Conservation (phyloP, 2,329 filamentous ascomycete genomes). For the Penicillium sp. region DNA sequence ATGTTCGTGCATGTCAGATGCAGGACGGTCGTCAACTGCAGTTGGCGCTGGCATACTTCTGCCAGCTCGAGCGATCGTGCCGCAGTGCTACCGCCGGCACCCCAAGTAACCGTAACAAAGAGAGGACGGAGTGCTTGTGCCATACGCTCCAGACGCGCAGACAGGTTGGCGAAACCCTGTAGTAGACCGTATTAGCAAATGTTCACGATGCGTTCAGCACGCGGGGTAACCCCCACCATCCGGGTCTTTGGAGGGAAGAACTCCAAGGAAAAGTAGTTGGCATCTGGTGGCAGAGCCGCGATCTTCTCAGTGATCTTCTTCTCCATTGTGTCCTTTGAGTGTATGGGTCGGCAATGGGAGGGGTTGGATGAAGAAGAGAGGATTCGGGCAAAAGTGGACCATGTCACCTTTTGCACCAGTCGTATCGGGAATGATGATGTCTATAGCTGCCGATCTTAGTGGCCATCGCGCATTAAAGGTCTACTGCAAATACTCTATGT, state of each 20-base stretch:
- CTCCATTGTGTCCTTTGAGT: constrained; percentile 57
- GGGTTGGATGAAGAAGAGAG: constrained; percentile 20
- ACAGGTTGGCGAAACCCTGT: constrained; percentile 85
- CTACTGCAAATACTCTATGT: neutral
- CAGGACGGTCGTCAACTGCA: constrained; percentile 89
- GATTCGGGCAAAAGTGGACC: constrained; percentile 27
- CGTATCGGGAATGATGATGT: constrained; percentile 23
- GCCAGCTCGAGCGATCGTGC: constrained; percentile 90
- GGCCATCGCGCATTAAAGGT: constrained; percentile 14
- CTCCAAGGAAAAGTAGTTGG: constrained; percentile 91
- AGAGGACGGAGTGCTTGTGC: constrained; percentile 83
- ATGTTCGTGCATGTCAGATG: constrained; percentile 98
- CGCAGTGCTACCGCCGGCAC: constrained; percentile 88
- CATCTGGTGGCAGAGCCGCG: constrained; percentile 76
- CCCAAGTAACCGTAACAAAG: constrained; percentile 98
- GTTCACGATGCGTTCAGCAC: constrained; percentile 11
- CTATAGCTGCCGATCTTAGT: constrained; percentile 18
- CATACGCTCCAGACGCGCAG: constrained; percentile 93
- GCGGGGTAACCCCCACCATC: constrained; percentile 59
- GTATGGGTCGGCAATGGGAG: constrained; percentile 17
- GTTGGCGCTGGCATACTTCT: constrained; percentile 88
- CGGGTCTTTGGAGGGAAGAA: constrained; percentile 98
- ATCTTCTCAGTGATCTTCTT: constrained; percentile 97
- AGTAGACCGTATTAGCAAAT: constrained; percentile 26
- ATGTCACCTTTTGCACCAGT: constrained; percentile 13